Conservation (phyloP, 331 rosid genomes). For the Ulmus americana region DNA sequence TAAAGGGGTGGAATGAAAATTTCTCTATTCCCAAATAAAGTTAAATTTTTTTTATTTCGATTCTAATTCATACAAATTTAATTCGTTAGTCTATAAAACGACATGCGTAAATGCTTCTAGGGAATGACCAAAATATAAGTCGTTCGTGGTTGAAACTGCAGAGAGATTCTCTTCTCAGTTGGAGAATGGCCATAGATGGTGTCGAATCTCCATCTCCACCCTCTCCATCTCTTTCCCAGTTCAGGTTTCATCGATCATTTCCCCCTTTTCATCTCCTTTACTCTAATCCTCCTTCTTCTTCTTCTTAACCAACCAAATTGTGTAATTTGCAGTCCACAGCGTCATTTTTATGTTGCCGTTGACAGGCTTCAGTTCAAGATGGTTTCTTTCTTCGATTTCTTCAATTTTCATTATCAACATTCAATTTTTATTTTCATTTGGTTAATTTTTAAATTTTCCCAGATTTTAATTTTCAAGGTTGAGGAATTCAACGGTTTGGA, state of each 20-base stretch:
- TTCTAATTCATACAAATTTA: no score
- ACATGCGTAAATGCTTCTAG: no score
- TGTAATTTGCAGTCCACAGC: constrained; percentile 46
- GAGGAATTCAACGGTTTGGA: neutral
- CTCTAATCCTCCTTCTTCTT: no score
- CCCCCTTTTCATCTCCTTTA: neutral
- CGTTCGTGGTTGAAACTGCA: neutral
- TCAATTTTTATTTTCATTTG: neutral
- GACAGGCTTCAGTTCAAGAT: constrained; percentile 77
- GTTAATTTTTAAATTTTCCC: no score
- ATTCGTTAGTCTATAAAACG: no score
- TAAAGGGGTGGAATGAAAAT: no score
- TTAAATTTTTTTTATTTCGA: no score
- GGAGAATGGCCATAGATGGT: constrained; percentile 47
- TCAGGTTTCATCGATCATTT: constrained; percentile 27
- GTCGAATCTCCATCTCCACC: constrained; percentile 53
- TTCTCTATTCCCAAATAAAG: no score
- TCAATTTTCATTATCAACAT: neutral
- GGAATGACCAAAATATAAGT: neutral
- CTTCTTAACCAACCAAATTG: neutral
- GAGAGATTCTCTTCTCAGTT: neutral
- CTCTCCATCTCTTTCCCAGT: constrained; percentile 33
- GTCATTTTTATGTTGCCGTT: constrained; percentile 82
- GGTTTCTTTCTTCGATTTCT: constrained; percentile 27
- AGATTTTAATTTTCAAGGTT: neutral